Conservation (phyloP, 208 protist species). For the Wallacemonas sp. region DNA sequence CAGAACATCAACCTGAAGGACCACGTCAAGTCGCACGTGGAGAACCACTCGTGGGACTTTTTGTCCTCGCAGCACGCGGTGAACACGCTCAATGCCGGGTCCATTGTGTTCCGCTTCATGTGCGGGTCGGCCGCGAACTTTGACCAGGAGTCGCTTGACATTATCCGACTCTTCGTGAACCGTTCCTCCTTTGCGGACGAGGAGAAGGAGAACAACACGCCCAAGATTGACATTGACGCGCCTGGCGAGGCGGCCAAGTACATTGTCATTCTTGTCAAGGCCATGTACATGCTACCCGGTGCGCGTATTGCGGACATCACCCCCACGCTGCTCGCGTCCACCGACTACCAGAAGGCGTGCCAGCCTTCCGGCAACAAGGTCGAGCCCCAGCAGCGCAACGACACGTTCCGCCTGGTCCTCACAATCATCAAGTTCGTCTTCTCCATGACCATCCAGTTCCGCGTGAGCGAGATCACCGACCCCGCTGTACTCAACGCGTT, state of each 20-base stretch:
- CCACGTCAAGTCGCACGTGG: conserved; percentile 39
- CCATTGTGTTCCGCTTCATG: conserved; percentile 82
- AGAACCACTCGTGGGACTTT: conserved; percentile 79
- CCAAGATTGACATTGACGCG: conserved; percentile 68
- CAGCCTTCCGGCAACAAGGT: conserved; percentile 76
- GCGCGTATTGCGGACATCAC: conserved; percentile 55
- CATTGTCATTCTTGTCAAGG: conserved; percentile 81
- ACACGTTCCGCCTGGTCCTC: conserved; percentile 81
- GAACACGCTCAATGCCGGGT: conserved; percentile 61
- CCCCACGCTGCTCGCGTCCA: conserved; percentile 59
- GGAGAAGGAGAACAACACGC: conserved; percentile 77
- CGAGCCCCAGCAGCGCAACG: conserved; percentile 43
- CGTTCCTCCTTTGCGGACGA: conserved; percentile 71
- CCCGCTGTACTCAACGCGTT: conserved; percentile 47
- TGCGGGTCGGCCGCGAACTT: conserved; percentile 42
- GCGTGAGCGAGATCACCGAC: conserved; percentile 81
- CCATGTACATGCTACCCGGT: conserved; percentile 89
- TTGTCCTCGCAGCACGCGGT: conserved; percentile 38
- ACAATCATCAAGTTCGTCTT: conserved; percentile 84
- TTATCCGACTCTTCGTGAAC: conserved; percentile 80
- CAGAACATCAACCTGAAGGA: conserved; percentile 45
- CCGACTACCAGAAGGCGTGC: conserved; percentile 84
- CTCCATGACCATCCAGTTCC: conserved; percentile 87
- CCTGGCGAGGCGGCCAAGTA: conserved; percentile 56
- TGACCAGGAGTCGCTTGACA: conserved; percentile 44